A percentile compares a stretch with the other conserved stretches of the same genome.
Conservation (phyloP, 139 green algal species). For the Spirogloea muscicola region DNA sequence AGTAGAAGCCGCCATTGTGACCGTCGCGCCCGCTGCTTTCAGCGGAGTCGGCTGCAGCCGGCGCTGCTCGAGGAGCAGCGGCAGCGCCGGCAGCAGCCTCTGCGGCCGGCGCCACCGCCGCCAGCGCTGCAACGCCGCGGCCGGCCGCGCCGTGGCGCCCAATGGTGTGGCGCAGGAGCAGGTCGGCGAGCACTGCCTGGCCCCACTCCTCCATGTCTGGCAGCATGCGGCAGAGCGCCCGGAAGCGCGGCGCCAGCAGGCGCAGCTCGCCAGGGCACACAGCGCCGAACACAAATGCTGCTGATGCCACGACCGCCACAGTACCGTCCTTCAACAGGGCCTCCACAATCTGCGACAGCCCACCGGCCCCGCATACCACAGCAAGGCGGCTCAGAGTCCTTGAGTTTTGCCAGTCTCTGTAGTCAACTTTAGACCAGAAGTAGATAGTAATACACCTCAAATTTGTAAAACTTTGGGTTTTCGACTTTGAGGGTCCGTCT, state of each 20-base stretch:
- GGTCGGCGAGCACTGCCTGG: conserved; percentile 14
- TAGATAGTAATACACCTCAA: background rate
- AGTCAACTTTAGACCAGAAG: background rate
- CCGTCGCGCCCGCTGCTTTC: background rate
- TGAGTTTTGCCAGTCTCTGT: too few relatives aligned
- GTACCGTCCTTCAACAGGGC: conserved; percentile 17
- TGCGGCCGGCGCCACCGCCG: too few relatives aligned
- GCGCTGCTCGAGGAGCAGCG: background rate
- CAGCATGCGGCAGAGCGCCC: conserved; percentile 16
- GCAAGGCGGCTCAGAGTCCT: too few relatives aligned
- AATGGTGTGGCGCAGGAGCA: conserved; percentile 24
- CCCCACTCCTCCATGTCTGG: conserved; percentile 31
- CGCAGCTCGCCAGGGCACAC: conserved; percentile 22
- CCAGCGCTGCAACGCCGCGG: too few relatives aligned
- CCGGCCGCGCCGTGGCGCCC: background rate
- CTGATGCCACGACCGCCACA: conserved; percentile 7
- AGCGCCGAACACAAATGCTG: conserved; percentile 7
- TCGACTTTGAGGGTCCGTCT: background rate
- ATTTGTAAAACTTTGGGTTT: background rate
- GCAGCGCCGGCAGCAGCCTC: background rate
- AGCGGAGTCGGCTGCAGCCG: background rate
- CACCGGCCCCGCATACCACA: background rate
- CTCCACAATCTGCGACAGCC: conserved; percentile 4
- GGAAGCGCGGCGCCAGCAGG: conserved; percentile 2
- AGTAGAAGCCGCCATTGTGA: conserved; percentile 9